Evolutionary conservation across 129 eudicot genomes (phyloP), one percentile per base, ranked within the genome.

Genomic region (Lactuca sativa): DNA sequence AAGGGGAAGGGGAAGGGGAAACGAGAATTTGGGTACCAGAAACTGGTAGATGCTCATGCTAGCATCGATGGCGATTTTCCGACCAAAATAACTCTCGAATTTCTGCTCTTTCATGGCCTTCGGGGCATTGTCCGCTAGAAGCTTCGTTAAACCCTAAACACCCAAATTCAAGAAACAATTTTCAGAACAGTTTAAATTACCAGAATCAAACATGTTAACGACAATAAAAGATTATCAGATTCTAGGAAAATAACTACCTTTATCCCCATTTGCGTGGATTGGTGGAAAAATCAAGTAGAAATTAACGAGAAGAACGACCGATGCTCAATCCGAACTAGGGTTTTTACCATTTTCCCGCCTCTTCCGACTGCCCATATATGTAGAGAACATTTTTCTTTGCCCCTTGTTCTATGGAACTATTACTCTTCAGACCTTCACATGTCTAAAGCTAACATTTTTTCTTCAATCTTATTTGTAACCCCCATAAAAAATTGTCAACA

Each of bases 31-130:
- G 66, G 80, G 67, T n/a, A 92, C 98, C 62, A 92, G 91, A 80
- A 88, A 92, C 68, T 92, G 98, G 66, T 92, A 92, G 67, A 92
- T 92, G 88, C 98, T 89, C 98, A 92, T 89, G 83, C 96, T 89
- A 66, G 98, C 98, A 64, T 92, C 98, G 68, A 92, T 81, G 66
- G 98, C 98, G 41, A 92, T 89, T 79, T 86, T 83, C 21, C 96
- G 88, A 76, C 91, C 91, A 40, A 82, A 92, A 81, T 89, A 92
- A 69, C 96, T 92, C 49, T 92, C 98, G 49, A 92, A 92, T 79
- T 92, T 89, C 82, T 92, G 95, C 80, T 92, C 95, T 77, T 89
- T 92, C 91, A 92, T 82, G 7, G 90, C 69, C 54, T 81, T 89
- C 0, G 96, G 96, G 31, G 96, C 98, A 83, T 92, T 92, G 60